These are phyloP conservation scores for Bryopsis sp. DNA, from an alignment of 139 green algal species.

Conservation along the genomic window DNA sequence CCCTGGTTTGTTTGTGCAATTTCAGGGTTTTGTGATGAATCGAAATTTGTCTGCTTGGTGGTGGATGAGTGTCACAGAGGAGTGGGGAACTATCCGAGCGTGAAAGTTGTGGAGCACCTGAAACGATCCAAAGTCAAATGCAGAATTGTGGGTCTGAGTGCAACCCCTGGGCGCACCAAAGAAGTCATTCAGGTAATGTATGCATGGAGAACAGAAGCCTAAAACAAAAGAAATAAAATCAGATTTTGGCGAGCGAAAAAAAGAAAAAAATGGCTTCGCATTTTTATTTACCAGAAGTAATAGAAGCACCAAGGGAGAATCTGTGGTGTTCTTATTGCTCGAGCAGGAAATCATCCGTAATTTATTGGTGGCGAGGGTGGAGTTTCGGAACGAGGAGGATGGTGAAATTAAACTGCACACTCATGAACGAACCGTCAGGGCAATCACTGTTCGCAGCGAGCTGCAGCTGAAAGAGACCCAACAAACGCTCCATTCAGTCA, in stretches of 20 bases:
- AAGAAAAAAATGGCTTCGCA: no score
- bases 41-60: slow-evolving; percentile 72
- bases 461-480: slow-evolving; percentile 2
- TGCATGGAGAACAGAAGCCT: no score
- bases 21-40: slow-evolving; percentile 44
- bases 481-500: slow-evolving; percentile 8
- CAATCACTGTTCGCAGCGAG: slow-evolving; percentile 18
- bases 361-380: slow-evolving; percentile 57
- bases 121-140: slow-evolving; percentile 39
- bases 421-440: slow-evolving; percentile 33
- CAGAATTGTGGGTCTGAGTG: slow-evolving; percentile 75
- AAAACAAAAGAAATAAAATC: no score
- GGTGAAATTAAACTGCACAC: slow-evolving; percentile 57
- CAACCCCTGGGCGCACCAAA: slow-evolving; percentile 68
- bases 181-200: slow-evolving; percentile 41
- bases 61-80: slow-evolving; percentile 91
- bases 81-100: slow-evolving; percentile 57
- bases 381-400: slow-evolving; percentile 72
- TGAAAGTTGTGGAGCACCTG: slow-evolving; percentile 47
- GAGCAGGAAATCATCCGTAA: slow-evolving; percentile 70
- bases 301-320: no score
- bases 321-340: no score
- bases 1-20: no score
- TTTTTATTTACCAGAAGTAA: no score
- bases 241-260: no score